Evolutionary conservation across 2,329 filamentous ascomycete species (phyloP), one percentile per base, ranked within the genome.

Genomic region (Ceratocystis smalleyi): DNA sequence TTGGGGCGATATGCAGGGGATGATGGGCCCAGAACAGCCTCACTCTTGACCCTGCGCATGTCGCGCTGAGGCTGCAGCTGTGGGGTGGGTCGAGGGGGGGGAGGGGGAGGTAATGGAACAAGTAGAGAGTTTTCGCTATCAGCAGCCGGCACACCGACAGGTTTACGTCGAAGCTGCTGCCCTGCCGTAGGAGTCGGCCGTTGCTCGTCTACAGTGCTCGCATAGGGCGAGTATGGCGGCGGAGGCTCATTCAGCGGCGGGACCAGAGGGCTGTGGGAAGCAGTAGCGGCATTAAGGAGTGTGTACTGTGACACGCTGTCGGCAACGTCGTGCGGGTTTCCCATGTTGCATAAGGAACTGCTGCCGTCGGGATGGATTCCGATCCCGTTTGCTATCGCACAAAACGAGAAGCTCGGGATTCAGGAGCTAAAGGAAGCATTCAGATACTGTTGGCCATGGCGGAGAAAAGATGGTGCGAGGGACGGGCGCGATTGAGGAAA

Each of bases 31-130:
- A 63, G 30, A 17, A 63, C 35, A 27, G 65, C 65, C 6, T 55
- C 65, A 24, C 65, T 66, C 47, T 64, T 66, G 17, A 63, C 65
- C 40, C 63, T 66, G 10, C 65, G 61, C 19, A 66, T 45, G 19
- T 57, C 43, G 10, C 49, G 51, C 10, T 57, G 63, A 6, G 30
- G 19, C 19, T 12, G 30, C 47, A 43, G 19, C 6, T 45, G n/a
- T 12, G 17, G 22, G 17, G 27, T 30, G 17, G 40, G 47, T 6
- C 22, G 35, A 32, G 15, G 19, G 27, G 55, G 17, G 17, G 45
- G 63, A 27, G 43, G 43, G 3, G 63, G 57, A 17, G 49, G 43
- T 19, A 45, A 59, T 45, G 57, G 59, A 6, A 32, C 15, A 12
- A 10, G 32, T 24, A 32, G 4, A 30, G 30, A 59, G 17, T 17